phyloP scores from a whole-genome alignment of 1,284 basidiomycete genomes.

The Hypsizygus ulmarius region DNA sequence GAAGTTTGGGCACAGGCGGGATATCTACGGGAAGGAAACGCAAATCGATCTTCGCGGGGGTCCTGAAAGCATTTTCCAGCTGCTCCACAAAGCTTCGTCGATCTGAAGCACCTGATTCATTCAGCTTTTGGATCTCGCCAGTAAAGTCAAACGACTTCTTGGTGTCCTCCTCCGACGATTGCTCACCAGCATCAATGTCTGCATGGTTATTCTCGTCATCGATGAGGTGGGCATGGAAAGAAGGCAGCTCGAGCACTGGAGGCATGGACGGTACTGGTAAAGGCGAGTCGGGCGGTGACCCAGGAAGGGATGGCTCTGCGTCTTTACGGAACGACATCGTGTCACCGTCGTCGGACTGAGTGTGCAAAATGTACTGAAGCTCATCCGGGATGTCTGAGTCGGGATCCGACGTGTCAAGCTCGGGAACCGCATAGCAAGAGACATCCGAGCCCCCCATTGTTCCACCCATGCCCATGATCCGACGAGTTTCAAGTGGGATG shows the following conservation, averaged over 20 bases:
- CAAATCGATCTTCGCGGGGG: conserved; percentile 64
- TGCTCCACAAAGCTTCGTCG: conserved; percentile 80
- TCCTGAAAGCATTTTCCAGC: conserved; percentile 73
- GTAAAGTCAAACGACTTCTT: conserved; percentile 87
- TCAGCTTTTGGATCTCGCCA: conserved; percentile 69
- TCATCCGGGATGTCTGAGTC: conserved; percentile 78
- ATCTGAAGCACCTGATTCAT: conserved; percentile 65
- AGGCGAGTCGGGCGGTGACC: conserved; percentile 40
- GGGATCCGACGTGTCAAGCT: conserved; percentile 53
- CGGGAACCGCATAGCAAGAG: conserved; percentile 38
- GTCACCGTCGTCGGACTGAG: conserved; percentile 45
- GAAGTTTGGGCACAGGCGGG: conserved; percentile 44
- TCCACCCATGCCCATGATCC: conserved; percentile 57
- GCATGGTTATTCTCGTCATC: conserved; percentile 45
- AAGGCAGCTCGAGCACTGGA: conserved; percentile 29
- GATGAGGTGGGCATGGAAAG: conserved; percentile 45
- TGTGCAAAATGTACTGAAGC: conserved; percentile 60
- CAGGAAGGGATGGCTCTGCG: conserved; percentile 33
- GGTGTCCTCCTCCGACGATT: conserved; percentile 53
- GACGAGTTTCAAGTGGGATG: conserved; percentile 49
- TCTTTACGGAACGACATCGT: conserved; percentile 38
- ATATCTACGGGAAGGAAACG: conserved; percentile 39
- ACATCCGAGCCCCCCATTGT: conserved; percentile 61
- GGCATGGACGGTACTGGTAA: conserved; percentile 13
- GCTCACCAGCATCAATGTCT: conserved; percentile 44